These are phyloP conservation scores for Penicillium psychrosexuale DNA, from an alignment of 2,329 filamentous ascomycete genomes.

Conservation along the genomic window DNA sequence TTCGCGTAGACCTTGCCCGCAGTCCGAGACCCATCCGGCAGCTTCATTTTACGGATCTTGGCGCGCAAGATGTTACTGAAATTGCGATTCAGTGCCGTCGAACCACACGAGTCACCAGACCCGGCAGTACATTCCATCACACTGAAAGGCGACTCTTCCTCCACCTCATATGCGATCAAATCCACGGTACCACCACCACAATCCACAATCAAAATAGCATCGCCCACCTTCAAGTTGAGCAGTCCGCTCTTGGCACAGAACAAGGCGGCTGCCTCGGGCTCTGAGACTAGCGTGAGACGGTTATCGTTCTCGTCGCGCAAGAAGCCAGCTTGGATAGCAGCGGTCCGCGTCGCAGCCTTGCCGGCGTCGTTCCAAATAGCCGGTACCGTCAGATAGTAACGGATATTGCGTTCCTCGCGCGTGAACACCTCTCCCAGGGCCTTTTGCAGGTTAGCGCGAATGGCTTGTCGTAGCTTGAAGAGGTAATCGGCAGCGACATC, in stretches of 20 bases:
- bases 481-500: conserved; percentile 99
- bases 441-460: conserved; percentile 94
- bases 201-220: conserved; percentile 96
- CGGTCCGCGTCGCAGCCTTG: conserved; percentile 92
- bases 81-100: conserved; percentile 95
- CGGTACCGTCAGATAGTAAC: conserved; percentile 97
- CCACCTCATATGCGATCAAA: conserved; percentile 97
- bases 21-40: conserved; percentile 93
- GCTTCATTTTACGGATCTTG: conserved; percentile 98
- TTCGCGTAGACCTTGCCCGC: conserved; percentile 98
- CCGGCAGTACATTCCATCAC: conserved; percentile 96
- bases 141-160: conserved; percentile 95
- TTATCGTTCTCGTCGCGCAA: conserved; percentile 97
- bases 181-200: conserved; percentile 98
- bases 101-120: conserved; percentile 95
- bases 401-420: conserved; percentile 94
- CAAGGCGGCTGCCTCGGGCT: conserved; percentile 93
- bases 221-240: conserved; percentile 94
- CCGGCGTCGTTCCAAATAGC: conserved; percentile 99
- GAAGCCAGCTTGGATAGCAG: conserved; percentile 95
- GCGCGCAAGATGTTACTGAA: conserved; percentile 97
- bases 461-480: conserved; percentile 95
- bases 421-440: conserved; percentile 97
- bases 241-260: conserved; percentile 98
- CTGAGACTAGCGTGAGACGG: conserved; percentile 86